Conservation (phyloP, 768 basidiomycete species). For the Pulveroboletus sp. region DNA sequence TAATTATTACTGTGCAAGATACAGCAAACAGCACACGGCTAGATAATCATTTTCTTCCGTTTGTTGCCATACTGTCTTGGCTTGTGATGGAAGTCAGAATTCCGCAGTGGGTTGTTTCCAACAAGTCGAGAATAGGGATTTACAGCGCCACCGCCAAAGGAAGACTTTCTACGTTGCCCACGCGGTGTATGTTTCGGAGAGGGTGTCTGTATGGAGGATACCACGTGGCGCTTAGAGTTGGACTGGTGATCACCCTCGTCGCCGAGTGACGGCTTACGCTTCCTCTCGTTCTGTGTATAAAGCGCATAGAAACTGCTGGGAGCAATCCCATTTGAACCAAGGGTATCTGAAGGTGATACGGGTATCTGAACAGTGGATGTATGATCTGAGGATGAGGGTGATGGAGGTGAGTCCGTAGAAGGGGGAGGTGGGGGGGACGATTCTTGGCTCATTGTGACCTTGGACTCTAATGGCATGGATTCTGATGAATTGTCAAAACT, state of each 20-base stretch:
- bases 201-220: conserved; percentile 19
- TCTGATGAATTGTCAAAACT: conserved; percentile 26
- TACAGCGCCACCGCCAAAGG: conserved; percentile 26
- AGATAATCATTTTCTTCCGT: conserved; percentile 35
- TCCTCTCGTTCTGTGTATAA: conserved; percentile 26
- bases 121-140: conserved; percentile 35
- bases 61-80: conserved; percentile 30
- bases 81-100: conserved; percentile 21
- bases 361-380: conserved; percentile 18
- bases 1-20: conserved; percentile 3
- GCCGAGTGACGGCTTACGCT: conserved; percentile 38
- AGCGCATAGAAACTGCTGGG: conserved; percentile 39
- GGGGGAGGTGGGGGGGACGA: conserved; percentile 31
- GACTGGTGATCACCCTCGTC: conserved; percentile 26
- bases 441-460: conserved; percentile 17
- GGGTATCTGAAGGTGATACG: conserved; percentile 16
- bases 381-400: conserved; percentile 29
- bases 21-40: conserved; percentile 19
- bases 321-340: conserved; percentile 24
- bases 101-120: conserved; percentile 33
- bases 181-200: conserved; percentile 22
- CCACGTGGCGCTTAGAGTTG: conserved; percentile 16
- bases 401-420: conserved; percentile 31
- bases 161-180: conserved; percentile 25
- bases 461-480: conserved; percentile 13